These are phyloP conservation scores for Fusarium phyllophilum DNA, from an alignment of 2,329 filamentous ascomycete genomes.

Conservation along the genomic window DNA sequence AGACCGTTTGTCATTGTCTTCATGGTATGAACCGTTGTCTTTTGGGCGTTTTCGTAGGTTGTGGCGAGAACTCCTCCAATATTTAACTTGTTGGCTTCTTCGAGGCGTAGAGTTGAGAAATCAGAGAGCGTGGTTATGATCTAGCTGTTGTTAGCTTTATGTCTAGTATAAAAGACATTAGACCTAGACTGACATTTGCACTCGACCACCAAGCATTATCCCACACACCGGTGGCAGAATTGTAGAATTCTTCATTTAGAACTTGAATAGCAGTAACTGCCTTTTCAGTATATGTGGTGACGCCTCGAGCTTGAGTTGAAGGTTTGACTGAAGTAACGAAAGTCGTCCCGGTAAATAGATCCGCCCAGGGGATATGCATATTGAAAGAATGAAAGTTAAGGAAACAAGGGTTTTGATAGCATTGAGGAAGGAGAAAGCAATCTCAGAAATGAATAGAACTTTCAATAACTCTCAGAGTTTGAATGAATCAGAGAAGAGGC, in stretches of 20 bases:
- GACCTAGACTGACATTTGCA: slow-evolving; percentile 60
- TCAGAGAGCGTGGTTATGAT: slow-evolving; percentile 70
- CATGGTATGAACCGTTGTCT: slow-evolving; percentile 48
- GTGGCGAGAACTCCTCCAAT: slow-evolving; percentile 55
- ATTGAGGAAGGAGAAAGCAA: slow-evolving; percentile 2
- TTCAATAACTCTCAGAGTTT: slow-evolving; percentile 19
- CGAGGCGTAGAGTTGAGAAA: slow-evolving; percentile 52
- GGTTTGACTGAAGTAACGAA: slow-evolving; percentile 25
- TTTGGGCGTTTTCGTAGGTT: slow-evolving; percentile 59
- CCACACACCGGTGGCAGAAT: slow-evolving; percentile 69
- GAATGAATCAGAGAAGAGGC: slow-evolving; percentile 26
- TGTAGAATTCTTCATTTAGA: slow-evolving; percentile 70
- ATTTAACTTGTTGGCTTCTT: slow-evolving; percentile 50
- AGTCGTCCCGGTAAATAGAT: slow-evolving; percentile 34
- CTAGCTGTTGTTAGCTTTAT: slow-evolving; percentile 6
- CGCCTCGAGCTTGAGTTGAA: slow-evolving; percentile 27
- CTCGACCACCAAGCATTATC: slow-evolving; percentile 77
- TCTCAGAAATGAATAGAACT: background rate
- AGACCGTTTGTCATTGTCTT: slow-evolving; percentile 54
- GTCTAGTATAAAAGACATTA: background rate
- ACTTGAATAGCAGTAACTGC: slow-evolving; percentile 50
- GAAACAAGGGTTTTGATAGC: background rate
- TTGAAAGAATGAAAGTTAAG: slow-evolving; percentile 16
- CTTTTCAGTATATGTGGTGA: slow-evolving; percentile 47
- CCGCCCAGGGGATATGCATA: slow-evolving; percentile 43